Evolutionary conservation across 2,329 filamentous ascomycete genomes (phyloP), one percentile per base, ranked within the genome.

Genomic region (Aspergillus viridinutans): DNA sequence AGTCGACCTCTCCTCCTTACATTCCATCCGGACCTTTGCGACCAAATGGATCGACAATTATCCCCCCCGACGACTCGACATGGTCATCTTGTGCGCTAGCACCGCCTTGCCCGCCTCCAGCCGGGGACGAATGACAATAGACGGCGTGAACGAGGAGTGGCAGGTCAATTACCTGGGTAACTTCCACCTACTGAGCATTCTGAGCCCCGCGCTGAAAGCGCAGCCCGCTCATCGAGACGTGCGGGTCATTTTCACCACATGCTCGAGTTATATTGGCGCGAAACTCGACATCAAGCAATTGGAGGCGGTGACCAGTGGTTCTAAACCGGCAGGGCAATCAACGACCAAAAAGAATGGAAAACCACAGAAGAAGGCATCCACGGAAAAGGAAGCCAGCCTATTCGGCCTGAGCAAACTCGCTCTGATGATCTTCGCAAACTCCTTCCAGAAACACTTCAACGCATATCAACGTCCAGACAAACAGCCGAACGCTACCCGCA

Each of bases 1-100:
- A 75, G 91, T 96, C 66, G 92, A 99, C 70, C 84, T 99, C 28
- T 78, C 88, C 12, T 93, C 89, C 17, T 80, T 99, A n/a, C 86
- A 96, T 72, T 95, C 90, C 72, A 88, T 99, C 66, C 89, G 94
- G 42, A 83, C 87, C 61, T 99, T 99, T 72, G 94, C 94, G 12
- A 99, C 94, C 0, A 93, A 91, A 78, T 99, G 95, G 93, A 91
- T 99, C 63, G 93, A 99, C 74, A 97, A 97, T 73, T 85, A 90
- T 23, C 93, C 94, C 2, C 90, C 92, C 8, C 83, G 95, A 56
- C 82, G 95, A 50, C 79, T 99, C 6, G 94, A 99, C 73, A 92
- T 93, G 86, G 79, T 99, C 49, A 84, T 99, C 21, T 81, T 99
- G 20, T 96, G 92, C 72, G 94, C 88, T 9, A 89, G 89, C 48